Percentiles rank a stretch among this genome's conserved stretches.
These are phyloP conservation scores for Suillus bovinus DNA, from an alignment of 768 basidiomycete genomes.

Conservation along the genomic window DNA sequence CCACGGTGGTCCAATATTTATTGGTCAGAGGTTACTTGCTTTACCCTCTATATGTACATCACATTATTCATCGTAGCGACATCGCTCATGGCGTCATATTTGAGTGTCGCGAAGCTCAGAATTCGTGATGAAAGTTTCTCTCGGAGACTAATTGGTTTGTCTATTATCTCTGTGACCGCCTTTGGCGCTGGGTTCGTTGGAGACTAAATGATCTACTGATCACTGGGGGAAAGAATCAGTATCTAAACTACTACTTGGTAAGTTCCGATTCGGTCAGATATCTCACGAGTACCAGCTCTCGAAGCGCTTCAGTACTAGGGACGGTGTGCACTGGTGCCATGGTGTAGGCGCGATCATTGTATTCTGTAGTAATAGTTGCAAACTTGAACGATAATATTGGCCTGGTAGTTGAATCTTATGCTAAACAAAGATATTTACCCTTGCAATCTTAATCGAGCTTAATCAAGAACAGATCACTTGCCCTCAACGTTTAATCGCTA, in stretches of 20 bases:
- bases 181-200: not conserved
- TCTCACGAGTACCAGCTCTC: not conserved
- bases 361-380: not conserved
- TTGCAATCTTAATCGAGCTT: constrained; percentile 1
- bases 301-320: not conserved
- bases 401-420: not conserved
- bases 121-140: not conserved
- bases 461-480: constrained; percentile 8
- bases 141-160: not conserved
- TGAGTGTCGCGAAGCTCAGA: no score
- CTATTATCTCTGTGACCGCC: not conserved
- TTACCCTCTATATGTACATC: not conserved
- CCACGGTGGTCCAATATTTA: not conserved
- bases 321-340: not conserved
- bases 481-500: constrained; percentile 3
- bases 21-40: not conserved
- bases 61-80: not conserved
- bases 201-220: not conserved
- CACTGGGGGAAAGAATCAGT: not conserved
- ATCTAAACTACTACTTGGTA: no score
- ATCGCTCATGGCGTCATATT: not conserved
- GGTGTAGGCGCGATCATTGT: not conserved
- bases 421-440: not conserved
- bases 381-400: not conserved
- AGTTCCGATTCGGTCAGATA: not conserved